A percentile compares a stretch with the other conserved stretches of the same genome.
These are phyloP conservation scores for Deuterostichococcus epilithicus DNA, from an alignment of 139 green algal genomes.

Conservation along the genomic window DNA sequence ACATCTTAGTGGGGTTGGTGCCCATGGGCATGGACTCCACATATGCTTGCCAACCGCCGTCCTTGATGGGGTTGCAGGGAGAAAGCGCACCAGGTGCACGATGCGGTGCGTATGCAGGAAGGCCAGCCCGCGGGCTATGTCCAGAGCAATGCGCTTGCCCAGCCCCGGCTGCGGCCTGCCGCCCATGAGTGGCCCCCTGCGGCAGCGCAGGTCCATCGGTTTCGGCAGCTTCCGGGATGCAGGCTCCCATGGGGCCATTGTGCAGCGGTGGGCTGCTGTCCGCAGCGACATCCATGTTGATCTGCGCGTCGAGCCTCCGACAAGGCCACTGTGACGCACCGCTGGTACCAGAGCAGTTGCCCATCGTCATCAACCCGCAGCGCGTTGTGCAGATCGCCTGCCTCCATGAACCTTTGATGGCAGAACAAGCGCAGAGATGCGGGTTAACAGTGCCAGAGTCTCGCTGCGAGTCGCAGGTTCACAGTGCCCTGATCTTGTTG, in stretches of 20 bases:
- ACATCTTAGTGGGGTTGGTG: no score
- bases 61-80: no score
- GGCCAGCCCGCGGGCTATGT: conserved; percentile 2
- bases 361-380: background rate
- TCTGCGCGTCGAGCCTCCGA: no score
- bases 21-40: no score
- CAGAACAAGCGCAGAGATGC: no score
- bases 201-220: no score
- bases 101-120: conserved; percentile 8
- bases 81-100: conserved; percentile 4
- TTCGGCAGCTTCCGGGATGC: background rate
- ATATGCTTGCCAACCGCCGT: no score
- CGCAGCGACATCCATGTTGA: no score
- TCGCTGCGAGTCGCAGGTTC: no score
- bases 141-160: conserved; percentile 3
- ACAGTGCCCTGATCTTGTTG: no score
- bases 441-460: no score
- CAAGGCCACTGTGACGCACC: background rate
- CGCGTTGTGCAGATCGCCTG: background rate
- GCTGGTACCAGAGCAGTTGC: background rate
- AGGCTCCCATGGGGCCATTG: background rate
- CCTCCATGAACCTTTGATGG: background rate
- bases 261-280: no score
- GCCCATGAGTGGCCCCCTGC: background rate
- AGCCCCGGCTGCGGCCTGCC: background rate